phyloP scores from a whole-genome alignment of 106 monocot species.

The Dactylorhiza incarnata region DNA sequence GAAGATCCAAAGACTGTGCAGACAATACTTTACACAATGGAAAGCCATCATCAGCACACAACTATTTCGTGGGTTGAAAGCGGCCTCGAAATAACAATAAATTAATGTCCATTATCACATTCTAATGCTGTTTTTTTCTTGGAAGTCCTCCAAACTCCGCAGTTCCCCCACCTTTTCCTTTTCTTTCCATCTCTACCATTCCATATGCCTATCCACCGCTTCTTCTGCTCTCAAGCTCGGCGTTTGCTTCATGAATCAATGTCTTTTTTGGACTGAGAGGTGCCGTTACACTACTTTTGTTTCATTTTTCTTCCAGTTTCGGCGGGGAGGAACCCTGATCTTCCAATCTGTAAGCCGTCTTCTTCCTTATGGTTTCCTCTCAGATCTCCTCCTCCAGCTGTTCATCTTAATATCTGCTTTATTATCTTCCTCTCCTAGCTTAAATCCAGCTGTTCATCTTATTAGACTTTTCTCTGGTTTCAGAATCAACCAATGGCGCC shows the following conservation, averaged over 20 bases:
- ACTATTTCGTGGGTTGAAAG: neutral
- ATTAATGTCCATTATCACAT: neutral
- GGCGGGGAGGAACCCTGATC: neutral
- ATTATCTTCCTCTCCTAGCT: neutral
- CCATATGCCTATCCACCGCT: neutral
- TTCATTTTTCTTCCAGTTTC: neutral
- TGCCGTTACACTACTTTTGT: neutral
- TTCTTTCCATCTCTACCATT: neutral
- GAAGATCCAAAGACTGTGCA: no score
- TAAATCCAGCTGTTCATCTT: neutral
- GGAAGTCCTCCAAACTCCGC: neutral
- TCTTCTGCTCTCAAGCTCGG: neutral
- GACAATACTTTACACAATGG: neutral
- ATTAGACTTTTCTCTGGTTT: neutral
- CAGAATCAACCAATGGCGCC: constrained; percentile 26
- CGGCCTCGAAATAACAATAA: neutral
- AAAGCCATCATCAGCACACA: neutral
- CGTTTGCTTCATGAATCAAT: neutral
- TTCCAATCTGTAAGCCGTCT: constrained; percentile 1
- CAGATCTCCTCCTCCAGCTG: neutral
- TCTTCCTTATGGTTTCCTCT: neutral
- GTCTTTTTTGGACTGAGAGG: neutral
- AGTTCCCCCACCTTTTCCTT: neutral
- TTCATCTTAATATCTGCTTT: neutral
- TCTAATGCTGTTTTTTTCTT: neutral